Evolutionary conservation across 163 green algal species (phyloP).

Genomic region (Prototheca cutis): DNA sequence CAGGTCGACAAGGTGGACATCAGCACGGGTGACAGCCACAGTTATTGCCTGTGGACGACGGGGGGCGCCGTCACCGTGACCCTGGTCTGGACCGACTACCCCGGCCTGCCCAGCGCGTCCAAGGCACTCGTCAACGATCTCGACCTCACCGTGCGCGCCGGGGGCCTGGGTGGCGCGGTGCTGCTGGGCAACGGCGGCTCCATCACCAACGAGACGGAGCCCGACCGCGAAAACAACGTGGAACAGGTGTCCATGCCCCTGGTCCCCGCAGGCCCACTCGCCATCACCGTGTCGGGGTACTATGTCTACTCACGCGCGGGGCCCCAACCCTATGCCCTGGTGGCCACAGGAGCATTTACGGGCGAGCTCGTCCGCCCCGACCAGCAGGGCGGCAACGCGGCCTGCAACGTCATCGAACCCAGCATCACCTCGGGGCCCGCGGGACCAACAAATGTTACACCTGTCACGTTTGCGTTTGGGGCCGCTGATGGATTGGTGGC

Average conservation of each 20-base stretch:
- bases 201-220: conserved; percentile 5
- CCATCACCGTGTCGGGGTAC: conserved; percentile 21
- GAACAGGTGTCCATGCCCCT: conserved; percentile 30
- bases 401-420: conserved; percentile 23
- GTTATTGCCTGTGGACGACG: conserved; percentile 62
- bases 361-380: conserved; percentile 25
- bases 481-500: conserved; percentile 8
- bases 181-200: conserved; percentile 57
- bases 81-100: conserved; percentile 58
- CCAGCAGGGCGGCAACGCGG: conserved; percentile 6
- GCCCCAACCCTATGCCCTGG: conserved; percentile 57
- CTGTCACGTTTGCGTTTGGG: conserved; percentile 28
- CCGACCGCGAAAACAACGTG: conserved; percentile 69
- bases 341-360: conserved; percentile 52
- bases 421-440: conserved; percentile 19
- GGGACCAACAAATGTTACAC: conserved; percentile 14
- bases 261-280: conserved; percentile 27
- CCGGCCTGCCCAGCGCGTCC: conserved; percentile 12
- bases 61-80: conserved; percentile 65
- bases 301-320: conserved; percentile 4
- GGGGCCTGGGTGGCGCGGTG: conserved; percentile 45
- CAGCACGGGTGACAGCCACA: conserved; percentile 36
- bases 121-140: conserved; percentile 73
- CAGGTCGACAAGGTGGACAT: conserved; percentile 54
- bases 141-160: conserved; percentile 59